Evolutionary conservation across 148 eudicot species (phyloP).

Genomic region (Heliamphora exappendiculata): DNA sequence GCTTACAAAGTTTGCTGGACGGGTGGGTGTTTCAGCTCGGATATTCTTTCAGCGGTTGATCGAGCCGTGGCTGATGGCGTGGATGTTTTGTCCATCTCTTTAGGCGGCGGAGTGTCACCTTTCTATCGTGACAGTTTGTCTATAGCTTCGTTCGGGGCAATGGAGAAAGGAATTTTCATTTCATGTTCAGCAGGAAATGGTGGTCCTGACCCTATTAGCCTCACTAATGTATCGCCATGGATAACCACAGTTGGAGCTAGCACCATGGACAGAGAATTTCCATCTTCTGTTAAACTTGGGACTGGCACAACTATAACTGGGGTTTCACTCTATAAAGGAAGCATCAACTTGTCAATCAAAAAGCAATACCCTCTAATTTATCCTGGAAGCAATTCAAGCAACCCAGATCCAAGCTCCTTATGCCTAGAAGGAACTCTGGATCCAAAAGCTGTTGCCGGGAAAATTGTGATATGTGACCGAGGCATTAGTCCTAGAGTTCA

Average conservation of each 20-base stretch:
- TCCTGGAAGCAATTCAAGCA: conserved; percentile 47
- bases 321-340: conserved; percentile 69
- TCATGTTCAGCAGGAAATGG: conserved; percentile 91
- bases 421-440: conserved; percentile 85
- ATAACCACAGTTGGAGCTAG: conserved; percentile 87
- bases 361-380: conserved; percentile 61
- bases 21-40: conserved; percentile 95
- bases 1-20: conserved; percentile 95
- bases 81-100: conserved; percentile 70
- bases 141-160: conserved; percentile 76
- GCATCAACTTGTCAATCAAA: conserved; percentile 23
- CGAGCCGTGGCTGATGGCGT: conserved; percentile 76
- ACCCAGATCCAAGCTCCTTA: conserved; percentile 58
- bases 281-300: conserved; percentile 59
- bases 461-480: conserved; percentile 83
- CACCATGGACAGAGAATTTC: conserved; percentile 88
- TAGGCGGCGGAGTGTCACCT: conserved; percentile 88
- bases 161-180: conserved; percentile 79
- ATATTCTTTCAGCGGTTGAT: conserved; percentile 81
- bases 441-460: conserved; percentile 43
- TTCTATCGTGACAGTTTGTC: conserved; percentile 69
- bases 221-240: conserved; percentile 94
- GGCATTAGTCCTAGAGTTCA: conserved; percentile 89
- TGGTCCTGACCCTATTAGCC: conserved; percentile 75
- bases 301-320: conserved; percentile 40